Base-by-base conservation (phyloP, 2,329 filamentous ascomycete genomes). In the Fusarium albosuccineum region DNA sequence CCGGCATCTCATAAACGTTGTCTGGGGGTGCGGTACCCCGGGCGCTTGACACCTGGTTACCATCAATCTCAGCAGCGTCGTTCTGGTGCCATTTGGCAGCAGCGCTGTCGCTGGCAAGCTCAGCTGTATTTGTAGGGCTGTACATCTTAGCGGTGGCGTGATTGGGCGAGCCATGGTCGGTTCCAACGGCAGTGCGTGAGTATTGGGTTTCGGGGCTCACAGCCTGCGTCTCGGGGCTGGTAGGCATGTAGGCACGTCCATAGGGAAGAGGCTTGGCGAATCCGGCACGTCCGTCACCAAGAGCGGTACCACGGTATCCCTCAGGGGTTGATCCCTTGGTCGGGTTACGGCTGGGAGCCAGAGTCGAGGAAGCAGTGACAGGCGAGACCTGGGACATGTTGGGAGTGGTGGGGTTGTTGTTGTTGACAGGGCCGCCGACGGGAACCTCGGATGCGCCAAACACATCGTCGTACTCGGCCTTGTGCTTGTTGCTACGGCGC, bases 1-100 rank as follows among this genome's bases (percentile, higher is more conserved):
- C 68, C 4, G 80, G 78, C 81, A 82, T 82, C 74, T 82, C 81
- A 58, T 80, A 82, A 6, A 82, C 78, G 67, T 78, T 66, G 73
- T 76, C 64, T 70, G 77, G 67, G 54, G 70, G 72, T 42, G 70
- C 58, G 50, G 68, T 52, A 22, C 67, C 68, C n/a, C 61, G 71
- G 27, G 66, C 39, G 52, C 63, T 73, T 67, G 74, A 66, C 6
- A 79, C 73, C 30, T 77, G 70, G 42, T 76, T 72, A 46, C 78
- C 73, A 57, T 81, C 80, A 60, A 81, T 80, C 73, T 82, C 80
- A 4, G 78, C 72, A 4, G 79, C 79, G 42, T 76, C 68, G 13
- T 74, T 66, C 57, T 75, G 74, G 57, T 77, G 73, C 77, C 79
- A 81, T 54, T 73, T 74, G 33, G 73, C 68, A 7, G 75, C 74